These are phyloP conservation scores for Phyllachora maydis DNA, from an alignment of 2,329 filamentous ascomycete species.

Conservation along the genomic window DNA sequence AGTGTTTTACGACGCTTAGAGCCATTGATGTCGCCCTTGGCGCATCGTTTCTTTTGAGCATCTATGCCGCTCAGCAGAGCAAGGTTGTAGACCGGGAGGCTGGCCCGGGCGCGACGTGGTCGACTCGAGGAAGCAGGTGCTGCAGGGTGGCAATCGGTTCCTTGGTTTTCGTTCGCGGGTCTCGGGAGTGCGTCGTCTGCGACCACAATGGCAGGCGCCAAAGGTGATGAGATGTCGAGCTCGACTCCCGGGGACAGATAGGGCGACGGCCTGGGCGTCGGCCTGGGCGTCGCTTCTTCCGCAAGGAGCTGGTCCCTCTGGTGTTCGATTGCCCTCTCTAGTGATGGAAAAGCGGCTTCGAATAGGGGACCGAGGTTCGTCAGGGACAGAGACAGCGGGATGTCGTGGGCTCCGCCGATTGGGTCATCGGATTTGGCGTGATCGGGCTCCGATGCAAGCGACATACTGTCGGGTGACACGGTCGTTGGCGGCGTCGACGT, in stretches of 20 bases:
- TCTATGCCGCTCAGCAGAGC: conserved; percentile 40
- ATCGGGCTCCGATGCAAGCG: conserved; percentile 10
- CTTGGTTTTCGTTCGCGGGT: too few relatives aligned
- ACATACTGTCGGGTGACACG: conserved; percentile 11
- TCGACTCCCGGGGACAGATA: too few relatives aligned
- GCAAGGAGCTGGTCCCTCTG: background rate
- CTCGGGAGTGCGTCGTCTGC: too few relatives aligned
- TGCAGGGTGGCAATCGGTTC: too few relatives aligned
- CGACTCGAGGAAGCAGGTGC: conserved; percentile 22
- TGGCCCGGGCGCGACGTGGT: conserved; percentile 31
- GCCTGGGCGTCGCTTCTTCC: too few relatives aligned
- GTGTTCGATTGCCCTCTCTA: conserved; percentile 3
- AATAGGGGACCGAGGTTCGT: too few relatives aligned
- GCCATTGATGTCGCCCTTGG: conserved; percentile 25
- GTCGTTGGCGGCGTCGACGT: conserved; percentile 13
- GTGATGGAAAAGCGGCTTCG: conserved; percentile 4
- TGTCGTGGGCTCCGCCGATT: conserved; percentile 2
- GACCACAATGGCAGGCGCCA: too few relatives aligned
- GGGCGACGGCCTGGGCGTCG: too few relatives aligned
- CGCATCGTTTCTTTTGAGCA: conserved; percentile 33
- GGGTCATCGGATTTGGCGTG: conserved; percentile 7
- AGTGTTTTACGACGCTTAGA: conserved; percentile 20
- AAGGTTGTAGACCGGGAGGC: conserved; percentile 45
- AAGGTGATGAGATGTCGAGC: too few relatives aligned
- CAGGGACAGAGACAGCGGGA: too few relatives aligned